These are phyloP conservation scores for Magnolia changhungtana DNA, from an alignment of 164 flowering plant species.

Conservation along the genomic window DNA sequence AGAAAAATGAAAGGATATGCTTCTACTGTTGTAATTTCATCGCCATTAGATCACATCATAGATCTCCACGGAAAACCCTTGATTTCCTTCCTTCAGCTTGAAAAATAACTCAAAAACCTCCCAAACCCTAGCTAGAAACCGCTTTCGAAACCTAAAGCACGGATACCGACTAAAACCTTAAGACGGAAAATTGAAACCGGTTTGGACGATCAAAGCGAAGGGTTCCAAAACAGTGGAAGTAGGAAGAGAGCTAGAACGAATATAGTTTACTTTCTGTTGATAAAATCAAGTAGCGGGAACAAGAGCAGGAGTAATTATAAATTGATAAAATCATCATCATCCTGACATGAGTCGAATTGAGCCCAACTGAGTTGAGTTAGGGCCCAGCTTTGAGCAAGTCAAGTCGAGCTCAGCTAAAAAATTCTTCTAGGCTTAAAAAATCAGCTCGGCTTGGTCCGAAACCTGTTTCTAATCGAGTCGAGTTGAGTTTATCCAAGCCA, in stretches of 20 bases:
- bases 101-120: neutral
- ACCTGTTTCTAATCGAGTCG: too few species aligned
- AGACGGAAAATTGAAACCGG: neutral
- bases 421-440: too few species aligned
- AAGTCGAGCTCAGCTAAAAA: too few species aligned
- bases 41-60: slow-evolving; percentile 40
- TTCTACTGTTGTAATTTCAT: slow-evolving; percentile 19
- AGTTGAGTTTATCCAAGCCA: too few species aligned
- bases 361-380: too few species aligned
- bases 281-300: too few species aligned
- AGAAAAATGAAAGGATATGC: slow-evolving; percentile 29
- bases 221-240: neutral
- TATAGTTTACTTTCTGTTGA: neutral
- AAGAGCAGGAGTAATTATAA: too few species aligned
- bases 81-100: slow-evolving; percentile 30
- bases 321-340: neutral
- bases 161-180: slow-evolving; percentile 11
- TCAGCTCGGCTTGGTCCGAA: too few species aligned
- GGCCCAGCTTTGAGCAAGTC: too few species aligned
- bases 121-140: slow-evolving; percentile 5
- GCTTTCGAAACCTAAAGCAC: neutral
- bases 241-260: neutral
- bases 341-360: neutral
- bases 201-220: neutral
- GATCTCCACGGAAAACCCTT: slow-evolving; percentile 21